A percentile compares a stretch with the other conserved stretches of the same genome.
Evolutionary conservation across 345 rosid species (phyloP).

Genomic region (Hibiscus trionum): DNA sequence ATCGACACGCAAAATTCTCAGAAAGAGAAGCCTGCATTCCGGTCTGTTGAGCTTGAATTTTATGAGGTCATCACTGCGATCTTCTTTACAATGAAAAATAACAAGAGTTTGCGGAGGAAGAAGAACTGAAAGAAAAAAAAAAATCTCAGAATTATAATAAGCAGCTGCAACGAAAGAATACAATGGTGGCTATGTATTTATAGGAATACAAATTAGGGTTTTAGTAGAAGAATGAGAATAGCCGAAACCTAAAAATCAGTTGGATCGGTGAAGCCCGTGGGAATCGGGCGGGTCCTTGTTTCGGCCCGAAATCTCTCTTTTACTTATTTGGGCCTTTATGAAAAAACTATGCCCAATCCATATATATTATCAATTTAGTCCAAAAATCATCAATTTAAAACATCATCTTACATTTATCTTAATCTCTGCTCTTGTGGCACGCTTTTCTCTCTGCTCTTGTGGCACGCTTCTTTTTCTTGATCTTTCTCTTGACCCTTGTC

Average conservation of each 20-base stretch:
- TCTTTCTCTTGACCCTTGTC: no score
- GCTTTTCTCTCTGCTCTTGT: no score
- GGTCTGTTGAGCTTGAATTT: slow-evolving; percentile 99
- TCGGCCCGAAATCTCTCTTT: background rate
- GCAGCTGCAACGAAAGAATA: background rate
- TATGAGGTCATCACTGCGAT: slow-evolving; percentile 67
- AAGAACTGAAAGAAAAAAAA: no score
- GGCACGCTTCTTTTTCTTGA: no score
- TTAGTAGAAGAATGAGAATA: background rate
- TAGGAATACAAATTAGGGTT: slow-evolving; percentile 10
- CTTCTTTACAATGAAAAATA: background rate
- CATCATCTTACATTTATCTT: no score
- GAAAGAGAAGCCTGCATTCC: slow-evolving; percentile 58
- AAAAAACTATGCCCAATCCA: background rate
- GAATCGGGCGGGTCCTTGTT: background rate
- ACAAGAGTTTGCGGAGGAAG: no score
- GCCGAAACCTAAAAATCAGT: background rate
- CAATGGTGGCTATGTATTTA: background rate
- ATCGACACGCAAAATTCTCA: slow-evolving; percentile 67
- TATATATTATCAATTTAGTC: no score
- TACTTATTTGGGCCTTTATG: background rate
- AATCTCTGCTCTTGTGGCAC: no score
- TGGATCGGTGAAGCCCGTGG: background rate
- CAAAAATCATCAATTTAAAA: no score
- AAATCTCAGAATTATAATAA: no score